Evolutionary conservation across 1,284 basidiomycete genomes (phyloP), one percentile per base, ranked within the genome.

Genomic region (Trichosporon asahii): DNA sequence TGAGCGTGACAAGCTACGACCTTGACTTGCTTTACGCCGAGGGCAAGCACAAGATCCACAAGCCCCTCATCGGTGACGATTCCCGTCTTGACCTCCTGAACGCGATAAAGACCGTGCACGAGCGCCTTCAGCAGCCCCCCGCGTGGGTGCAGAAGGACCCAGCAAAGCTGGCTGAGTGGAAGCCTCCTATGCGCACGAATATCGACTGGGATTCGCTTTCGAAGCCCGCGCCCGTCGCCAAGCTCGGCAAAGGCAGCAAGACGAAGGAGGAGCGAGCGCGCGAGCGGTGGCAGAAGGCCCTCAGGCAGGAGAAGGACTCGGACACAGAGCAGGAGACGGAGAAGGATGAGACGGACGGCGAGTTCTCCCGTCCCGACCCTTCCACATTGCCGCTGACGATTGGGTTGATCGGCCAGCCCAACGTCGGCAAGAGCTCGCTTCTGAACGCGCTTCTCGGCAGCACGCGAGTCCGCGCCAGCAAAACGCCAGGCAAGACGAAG

Each of bases 401-500:
- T 67, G 94, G 94, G 0, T 80, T 95, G 37, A 91, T 95, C 73
- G 94, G 93, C 88, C 94, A 96, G 78, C 94, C 94, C 9, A 97
- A 96, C 79, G 94, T 96, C 37, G 95, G 94, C 31, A 98, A 98
- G 80, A 94, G 92, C 0, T 94, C 92, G 0, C 84, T 97, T 2
- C 83, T 98, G 60, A 98, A 98, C 78, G 94, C 94, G 0, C 84
- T 98, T 3, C 91, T 98, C 74, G 94, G 93, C 14, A 85, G 86
- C n/a, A 88, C 87, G 66, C 90, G 89, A 78, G 94, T 96, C 0
- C 87, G 90, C 73, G 93, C 94, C 3, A 94, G 92, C 3, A 89
- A 90, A 73, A 96, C 93, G 0, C 94, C 95, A 0, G 95, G 95
- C 70, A 97, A 97, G 91, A 96, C 93, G 2, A 96, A 95, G 82